phyloP scores from a whole-genome alignment of 768 basidiomycete genomes.

The Bullera alba region DNA sequence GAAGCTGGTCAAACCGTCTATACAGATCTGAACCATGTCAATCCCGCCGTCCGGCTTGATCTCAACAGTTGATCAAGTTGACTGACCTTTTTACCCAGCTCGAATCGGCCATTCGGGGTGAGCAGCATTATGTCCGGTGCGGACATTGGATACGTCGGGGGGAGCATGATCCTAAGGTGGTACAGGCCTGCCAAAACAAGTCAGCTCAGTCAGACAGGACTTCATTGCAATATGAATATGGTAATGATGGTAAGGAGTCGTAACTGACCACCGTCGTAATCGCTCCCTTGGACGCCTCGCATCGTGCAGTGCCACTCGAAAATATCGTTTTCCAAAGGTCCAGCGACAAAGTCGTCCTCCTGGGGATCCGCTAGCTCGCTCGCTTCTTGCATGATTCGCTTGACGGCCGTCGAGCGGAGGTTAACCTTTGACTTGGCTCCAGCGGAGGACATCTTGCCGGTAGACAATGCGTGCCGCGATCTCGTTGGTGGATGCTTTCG shows the following conservation, averaged over 20 bases:
- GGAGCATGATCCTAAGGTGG: constrained; percentile 82
- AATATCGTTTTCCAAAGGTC: constrained; percentile 55
- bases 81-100: constrained; percentile 84
- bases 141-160: constrained; percentile 91
- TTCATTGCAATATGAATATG: not conserved
- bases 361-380: constrained; percentile 71
- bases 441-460: constrained; percentile 1
- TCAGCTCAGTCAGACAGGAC: not conserved
- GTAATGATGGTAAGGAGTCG: not conserved
- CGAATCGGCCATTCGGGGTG: constrained; percentile 94
- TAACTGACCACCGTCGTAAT: constrained; percentile 71
- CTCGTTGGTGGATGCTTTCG: too few relatives aligned
- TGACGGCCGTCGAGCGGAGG: constrained; percentile 60
- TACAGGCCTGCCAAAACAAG: constrained; percentile 55
- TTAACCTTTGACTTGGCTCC: constrained; percentile 33
- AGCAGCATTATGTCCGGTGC: constrained; percentile 93
- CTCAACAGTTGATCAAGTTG: not conserved
- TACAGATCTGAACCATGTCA: constrained; percentile 34
- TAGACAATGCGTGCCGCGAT: too few relatives aligned
- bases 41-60: constrained; percentile 7
- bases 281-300: constrained; percentile 75
- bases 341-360: constrained; percentile 70
- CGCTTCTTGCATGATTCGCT: constrained; percentile 95
- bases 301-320: constrained; percentile 97
- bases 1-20: constrained; percentile 49